phyloP scores from a whole-genome alignment of 1,139 yeast genomes.

The Trichomonascaceae sp. region DNA sequence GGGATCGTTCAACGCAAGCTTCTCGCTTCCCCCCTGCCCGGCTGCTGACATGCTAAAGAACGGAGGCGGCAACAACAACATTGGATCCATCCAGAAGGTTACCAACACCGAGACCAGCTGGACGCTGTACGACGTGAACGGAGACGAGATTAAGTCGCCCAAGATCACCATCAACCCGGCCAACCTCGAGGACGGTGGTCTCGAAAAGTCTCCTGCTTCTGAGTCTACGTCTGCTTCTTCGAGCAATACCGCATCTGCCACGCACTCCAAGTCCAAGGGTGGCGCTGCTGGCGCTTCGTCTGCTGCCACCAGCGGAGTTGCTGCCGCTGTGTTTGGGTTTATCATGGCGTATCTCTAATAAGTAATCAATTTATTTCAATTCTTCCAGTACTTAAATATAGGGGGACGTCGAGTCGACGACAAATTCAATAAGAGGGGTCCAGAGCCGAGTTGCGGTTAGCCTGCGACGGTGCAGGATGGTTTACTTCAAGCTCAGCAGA shows the following conservation, averaged over 20 bases:
- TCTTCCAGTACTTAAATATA: too few relatives aligned
- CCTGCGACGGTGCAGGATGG: too few relatives aligned
- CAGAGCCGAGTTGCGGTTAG: too few relatives aligned
- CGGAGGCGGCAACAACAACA: constrained; percentile 39
- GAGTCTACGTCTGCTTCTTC: constrained; percentile 5
- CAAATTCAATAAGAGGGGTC: too few relatives aligned
- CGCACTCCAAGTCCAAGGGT: constrained; percentile 10
- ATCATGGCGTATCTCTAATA: too few relatives aligned
- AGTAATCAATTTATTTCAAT: too few relatives aligned
- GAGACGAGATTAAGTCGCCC: constrained; percentile 41
- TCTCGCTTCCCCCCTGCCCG: constrained; percentile 31
- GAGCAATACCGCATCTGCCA: constrained; percentile 8
- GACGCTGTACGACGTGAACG: constrained; percentile 37
- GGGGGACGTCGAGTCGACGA: too few relatives aligned
- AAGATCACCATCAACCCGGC: constrained; percentile 15
- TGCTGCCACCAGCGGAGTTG: not conserved
- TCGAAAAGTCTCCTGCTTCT: constrained; percentile 5
- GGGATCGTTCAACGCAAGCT: constrained; percentile 25
- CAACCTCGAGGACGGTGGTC: constrained; percentile 15
- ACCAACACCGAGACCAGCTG: constrained; percentile 30
- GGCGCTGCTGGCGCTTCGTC: constrained; percentile 6
- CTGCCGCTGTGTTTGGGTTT: not conserved
- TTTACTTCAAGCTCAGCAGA: too few relatives aligned
- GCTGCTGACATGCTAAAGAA: constrained; percentile 30
- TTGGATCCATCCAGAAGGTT: constrained; percentile 35